These are phyloP conservation scores for Grifola frondosa DNA, from an alignment of 1,284 basidiomycete species.

Conservation along the genomic window DNA sequence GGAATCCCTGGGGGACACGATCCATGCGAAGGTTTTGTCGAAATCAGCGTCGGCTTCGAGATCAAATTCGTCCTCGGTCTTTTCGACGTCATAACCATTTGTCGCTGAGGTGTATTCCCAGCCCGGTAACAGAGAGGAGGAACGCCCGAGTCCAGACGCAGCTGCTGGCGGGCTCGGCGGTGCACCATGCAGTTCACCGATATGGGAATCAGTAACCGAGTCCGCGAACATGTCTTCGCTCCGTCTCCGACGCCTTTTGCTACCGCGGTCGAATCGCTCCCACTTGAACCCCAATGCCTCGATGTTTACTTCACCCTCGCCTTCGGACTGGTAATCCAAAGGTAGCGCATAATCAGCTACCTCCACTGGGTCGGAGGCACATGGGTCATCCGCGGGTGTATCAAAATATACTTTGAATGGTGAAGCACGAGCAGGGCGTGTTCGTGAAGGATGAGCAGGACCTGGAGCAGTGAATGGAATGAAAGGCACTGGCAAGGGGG, in stretches of 20 bases:
- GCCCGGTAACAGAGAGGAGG: no score
- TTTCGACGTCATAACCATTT: no score
- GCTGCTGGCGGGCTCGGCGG: no score
- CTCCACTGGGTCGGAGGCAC: conserved; percentile 40
- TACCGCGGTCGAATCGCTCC: conserved; percentile 48
- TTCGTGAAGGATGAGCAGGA: conserved; percentile 5
- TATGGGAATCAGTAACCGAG: no score
- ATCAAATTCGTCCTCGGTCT: no score
- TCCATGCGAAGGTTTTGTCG: conserved; percentile 9
- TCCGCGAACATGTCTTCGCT: neutral
- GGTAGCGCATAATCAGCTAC: conserved; percentile 31
- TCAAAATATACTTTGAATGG: conserved; percentile 44
- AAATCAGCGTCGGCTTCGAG: no score
- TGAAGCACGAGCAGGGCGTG: conserved; percentile 28
- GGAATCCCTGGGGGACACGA: conserved; percentile 6
- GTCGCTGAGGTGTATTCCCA: no score
- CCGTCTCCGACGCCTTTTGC: no score
- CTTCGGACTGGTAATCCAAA: conserved; percentile 33
- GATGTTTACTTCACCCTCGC: conserved; percentile 27
- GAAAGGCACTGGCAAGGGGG: neutral
- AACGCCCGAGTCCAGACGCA: no score
- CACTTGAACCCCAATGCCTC: conserved; percentile 52
- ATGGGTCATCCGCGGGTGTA: conserved; percentile 51
- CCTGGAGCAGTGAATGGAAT: conserved; percentile 22
- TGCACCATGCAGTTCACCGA: no score